These are phyloP conservation scores for Serendipita sp. DNA, from an alignment of 768 basidiomycete species.

Conservation along the genomic window DNA sequence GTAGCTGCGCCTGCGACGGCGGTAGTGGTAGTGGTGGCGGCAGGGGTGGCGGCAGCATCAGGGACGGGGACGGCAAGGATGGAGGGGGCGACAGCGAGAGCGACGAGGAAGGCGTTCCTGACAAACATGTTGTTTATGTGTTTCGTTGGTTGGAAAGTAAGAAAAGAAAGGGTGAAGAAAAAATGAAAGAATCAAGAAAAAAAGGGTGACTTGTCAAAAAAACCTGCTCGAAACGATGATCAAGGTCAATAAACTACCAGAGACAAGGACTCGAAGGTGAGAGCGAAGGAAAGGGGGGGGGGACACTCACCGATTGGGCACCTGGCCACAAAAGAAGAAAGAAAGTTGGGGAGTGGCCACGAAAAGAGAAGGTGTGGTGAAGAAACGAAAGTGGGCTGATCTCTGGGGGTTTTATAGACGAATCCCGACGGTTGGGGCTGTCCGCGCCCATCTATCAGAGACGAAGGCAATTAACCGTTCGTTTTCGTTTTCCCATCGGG, in stretches of 20 bases:
- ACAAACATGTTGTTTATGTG: neutral
- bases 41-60: neutral
- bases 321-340: neutral
- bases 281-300: too few relatives aligned
- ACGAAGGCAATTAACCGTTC: too few relatives aligned
- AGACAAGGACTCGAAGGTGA: neutral
- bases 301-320: neutral
- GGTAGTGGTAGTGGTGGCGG: neutral
- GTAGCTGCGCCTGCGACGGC: neutral
- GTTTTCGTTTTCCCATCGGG: too few relatives aligned
- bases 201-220: neutral
- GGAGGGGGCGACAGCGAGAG: constrained; percentile 5
- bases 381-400: too few relatives aligned
- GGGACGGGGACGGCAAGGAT: constrained; percentile 1
- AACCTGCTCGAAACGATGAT: neutral
- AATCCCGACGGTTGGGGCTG: too few relatives aligned
- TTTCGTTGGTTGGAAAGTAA: neutral
- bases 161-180: neutral
- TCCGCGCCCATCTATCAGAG: too few relatives aligned
- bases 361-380: too few relatives aligned
- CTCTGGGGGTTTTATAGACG: too few relatives aligned
- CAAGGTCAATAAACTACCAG: neutral
- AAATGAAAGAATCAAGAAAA: neutral
- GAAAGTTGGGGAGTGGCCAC: too few relatives aligned
- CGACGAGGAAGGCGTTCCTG: constrained; percentile 7